Percentiles rank a stretch among this genome's conserved stretches.
phyloP scores from a whole-genome alignment of 106 monocot species.

The Dendrobium nobile region DNA sequence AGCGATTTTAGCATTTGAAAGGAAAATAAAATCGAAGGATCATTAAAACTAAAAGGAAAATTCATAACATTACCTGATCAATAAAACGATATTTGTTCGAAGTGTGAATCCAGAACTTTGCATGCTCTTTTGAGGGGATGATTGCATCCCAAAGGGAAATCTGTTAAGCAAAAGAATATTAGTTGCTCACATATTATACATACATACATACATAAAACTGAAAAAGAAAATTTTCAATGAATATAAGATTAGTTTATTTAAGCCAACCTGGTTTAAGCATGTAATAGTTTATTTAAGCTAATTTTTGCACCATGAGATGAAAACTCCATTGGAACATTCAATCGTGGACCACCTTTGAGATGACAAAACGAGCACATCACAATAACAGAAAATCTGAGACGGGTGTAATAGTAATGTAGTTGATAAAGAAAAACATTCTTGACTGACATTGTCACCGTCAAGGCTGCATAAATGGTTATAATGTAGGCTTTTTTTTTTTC shows the following conservation, averaged over 20 bases:
- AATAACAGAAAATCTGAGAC: too few species aligned
- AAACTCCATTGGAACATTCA: too few species aligned
- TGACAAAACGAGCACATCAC: too few species aligned
- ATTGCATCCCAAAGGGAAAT: constrained; percentile 99
- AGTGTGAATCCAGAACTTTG: constrained; percentile 77
- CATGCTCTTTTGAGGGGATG: constrained; percentile 76
- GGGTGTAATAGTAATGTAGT: neutral
- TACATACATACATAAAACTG: neutral
- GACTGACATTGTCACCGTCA: neutral
- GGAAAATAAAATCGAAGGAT: too few species aligned
- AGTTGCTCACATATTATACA: neutral
- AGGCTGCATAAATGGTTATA: too few species aligned
- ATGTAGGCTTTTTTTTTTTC: too few species aligned
- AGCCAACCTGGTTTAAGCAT: too few species aligned
- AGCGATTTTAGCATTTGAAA: too few species aligned
- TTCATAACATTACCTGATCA: constrained; percentile 56
- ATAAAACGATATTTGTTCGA: constrained; percentile 93
- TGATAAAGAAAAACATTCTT: neutral
- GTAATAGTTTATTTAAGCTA: neutral
- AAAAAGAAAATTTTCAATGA: too few species aligned
- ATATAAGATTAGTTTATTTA: too few species aligned
- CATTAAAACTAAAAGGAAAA: too few species aligned
- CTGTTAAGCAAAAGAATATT: constrained; percentile 21
- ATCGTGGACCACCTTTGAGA: too few species aligned
- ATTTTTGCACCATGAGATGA: neutral